Evolutionary conservation across 106 monocot genomes (phyloP).

Genomic region (Posidonia australis): DNA sequence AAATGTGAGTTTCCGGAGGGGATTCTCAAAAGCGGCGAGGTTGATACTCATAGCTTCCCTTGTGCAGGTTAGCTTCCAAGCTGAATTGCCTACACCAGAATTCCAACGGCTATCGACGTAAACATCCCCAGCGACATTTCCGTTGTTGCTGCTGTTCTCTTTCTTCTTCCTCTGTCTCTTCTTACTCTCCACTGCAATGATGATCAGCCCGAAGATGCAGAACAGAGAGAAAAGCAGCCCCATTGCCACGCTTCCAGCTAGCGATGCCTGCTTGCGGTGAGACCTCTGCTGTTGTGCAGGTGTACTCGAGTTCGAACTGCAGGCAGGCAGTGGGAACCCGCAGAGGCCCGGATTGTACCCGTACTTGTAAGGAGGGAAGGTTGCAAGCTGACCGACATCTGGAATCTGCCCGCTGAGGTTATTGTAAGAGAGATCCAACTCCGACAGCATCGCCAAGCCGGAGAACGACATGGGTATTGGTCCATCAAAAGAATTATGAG

Average conservation of each 20-base stretch:
- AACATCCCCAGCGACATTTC: slow-evolving; percentile 20
- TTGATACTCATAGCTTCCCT: slow-evolving; percentile 68
- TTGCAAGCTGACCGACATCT: slow-evolving; percentile 53
- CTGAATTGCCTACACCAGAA: slow-evolving; percentile 39
- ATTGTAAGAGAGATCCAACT: slow-evolving; percentile 81
- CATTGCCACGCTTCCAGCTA: slow-evolving; percentile 53
- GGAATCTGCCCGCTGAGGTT: slow-evolving; percentile 74
- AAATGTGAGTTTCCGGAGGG: slow-evolving; percentile 66
- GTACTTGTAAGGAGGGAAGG: slow-evolving; percentile 49
- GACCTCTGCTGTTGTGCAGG: slow-evolving; percentile 22
- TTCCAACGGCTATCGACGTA: slow-evolving; percentile 54
- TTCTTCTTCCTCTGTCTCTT: slow-evolving; percentile 37
- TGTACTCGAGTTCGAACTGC: slow-evolving; percentile 16
- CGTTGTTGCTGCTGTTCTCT: slow-evolving; percentile 17
- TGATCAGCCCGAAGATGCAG: slow-evolving; percentile 47
- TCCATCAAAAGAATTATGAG: slow-evolving; percentile 64
- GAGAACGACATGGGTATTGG: slow-evolving; percentile 58
- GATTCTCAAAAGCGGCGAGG: slow-evolving; percentile 65
- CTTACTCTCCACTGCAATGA: slow-evolving; percentile 46
- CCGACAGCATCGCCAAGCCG: slow-evolving; percentile 48
- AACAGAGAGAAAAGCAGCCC: slow-evolving; percentile 62
- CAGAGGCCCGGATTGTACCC: slow-evolving; percentile 78
- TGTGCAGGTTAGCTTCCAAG: slow-evolving; percentile 66
- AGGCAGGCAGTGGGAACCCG: slow-evolving; percentile 48
- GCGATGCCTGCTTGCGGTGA: slow-evolving; percentile 49